These are phyloP conservation scores for Fraxinus xanthoxyloides DNA, from an alignment of 305 asterid species.

Conservation along the genomic window DNA sequence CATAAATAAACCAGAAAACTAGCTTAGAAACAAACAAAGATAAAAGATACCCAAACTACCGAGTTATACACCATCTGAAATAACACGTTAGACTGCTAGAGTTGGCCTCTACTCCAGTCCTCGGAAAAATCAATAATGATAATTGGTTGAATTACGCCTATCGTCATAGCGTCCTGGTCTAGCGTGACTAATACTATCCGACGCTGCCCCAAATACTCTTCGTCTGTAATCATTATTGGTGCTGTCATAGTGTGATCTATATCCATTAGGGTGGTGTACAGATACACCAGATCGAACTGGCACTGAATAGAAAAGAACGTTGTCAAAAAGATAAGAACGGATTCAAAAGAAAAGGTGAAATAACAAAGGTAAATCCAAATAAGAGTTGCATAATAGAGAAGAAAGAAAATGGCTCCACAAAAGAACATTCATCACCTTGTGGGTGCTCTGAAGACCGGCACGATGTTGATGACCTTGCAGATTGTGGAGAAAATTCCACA, in stretches of 20 bases:
- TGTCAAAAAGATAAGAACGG: constrained; percentile 31
- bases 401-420: constrained; percentile 7
- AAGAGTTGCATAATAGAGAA: constrained; percentile 12
- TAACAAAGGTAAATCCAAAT: neutral
- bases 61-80: constrained; percentile 31
- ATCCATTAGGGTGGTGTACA: constrained; percentile 54
- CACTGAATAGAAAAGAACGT: constrained; percentile 39
- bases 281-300: constrained; percentile 57
- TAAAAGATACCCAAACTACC: neutral
- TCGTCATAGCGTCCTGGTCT: constrained; percentile 61
- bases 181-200: constrained; percentile 50
- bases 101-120: constrained; percentile 32
- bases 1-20: neutral
- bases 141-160: constrained; percentile 35
- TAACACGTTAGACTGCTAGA: constrained; percentile 33
- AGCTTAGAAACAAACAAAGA: constrained; percentile 3
- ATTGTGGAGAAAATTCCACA: too few species aligned
- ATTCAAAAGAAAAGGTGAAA: neutral
- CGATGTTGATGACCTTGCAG: constrained; percentile 16
- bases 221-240: constrained; percentile 54
- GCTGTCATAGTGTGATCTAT: constrained; percentile 61
- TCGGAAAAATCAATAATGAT: constrained; percentile 32
- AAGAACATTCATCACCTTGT: constrained; percentile 54
- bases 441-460: constrained; percentile 55
- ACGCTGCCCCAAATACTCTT: constrained; percentile 60